These are phyloP conservation scores for Megacollybia marginata DNA, from an alignment of 768 basidiomycete genomes.

Conservation along the genomic window DNA sequence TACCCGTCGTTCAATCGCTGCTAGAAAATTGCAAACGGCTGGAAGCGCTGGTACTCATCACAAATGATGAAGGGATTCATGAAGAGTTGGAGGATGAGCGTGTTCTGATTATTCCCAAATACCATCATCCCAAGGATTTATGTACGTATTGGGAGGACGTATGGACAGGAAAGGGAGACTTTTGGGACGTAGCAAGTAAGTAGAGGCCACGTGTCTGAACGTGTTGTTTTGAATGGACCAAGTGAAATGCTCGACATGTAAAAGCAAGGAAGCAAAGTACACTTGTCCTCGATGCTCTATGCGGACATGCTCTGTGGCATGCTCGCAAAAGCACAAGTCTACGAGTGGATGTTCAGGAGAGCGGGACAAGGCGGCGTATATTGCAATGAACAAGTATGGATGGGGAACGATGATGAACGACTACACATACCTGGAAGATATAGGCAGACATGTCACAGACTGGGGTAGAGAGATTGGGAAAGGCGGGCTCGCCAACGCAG, in stretches of 20 bases:
- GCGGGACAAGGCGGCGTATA: conserved; percentile 65
- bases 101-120: conserved; percentile 17
- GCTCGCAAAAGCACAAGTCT: conserved; percentile 64
- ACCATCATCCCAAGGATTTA: conserved; percentile 13
- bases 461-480: conserved; percentile 68
- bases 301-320: conserved; percentile 68
- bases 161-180: conserved; percentile 16
- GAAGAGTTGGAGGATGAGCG: conserved; percentile 15
- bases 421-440: conserved; percentile 79
- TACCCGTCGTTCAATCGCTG: conserved; percentile 13
- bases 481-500: conserved; percentile 37
- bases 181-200: conserved; percentile 17
- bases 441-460: conserved; percentile 64
- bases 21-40: conserved; percentile 12
- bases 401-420: conserved; percentile 89
- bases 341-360: conserved; percentile 57
- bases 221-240: conserved; percentile 4
- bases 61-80: conserved; percentile 13
- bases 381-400: conserved; percentile 77
- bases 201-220: conserved; percentile 14
- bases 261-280: conserved; percentile 45
- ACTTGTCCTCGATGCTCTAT: conserved; percentile 71
- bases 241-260: conserved; percentile 43
- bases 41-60: conserved; percentile 18
- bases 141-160: conserved; percentile 20